Base-by-base conservation (phyloP, 805 yeast genomes). In the Spathaspora sp. region DNA sequence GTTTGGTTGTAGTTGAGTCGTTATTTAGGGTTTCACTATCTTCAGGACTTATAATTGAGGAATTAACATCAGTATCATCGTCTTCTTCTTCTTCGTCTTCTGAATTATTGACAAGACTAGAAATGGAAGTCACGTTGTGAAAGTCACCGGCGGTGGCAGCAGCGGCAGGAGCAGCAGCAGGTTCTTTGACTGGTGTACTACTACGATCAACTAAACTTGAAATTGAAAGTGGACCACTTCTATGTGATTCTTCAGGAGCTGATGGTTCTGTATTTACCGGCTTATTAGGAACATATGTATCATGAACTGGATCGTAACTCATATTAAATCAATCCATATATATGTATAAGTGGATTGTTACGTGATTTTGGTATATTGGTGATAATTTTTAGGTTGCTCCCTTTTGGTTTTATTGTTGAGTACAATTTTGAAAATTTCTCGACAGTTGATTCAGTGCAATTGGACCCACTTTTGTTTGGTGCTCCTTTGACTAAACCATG, bases 241-340 rank as follows among this genome's bases (percentile, higher is more conserved):
- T 3, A 14, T 35, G 40, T 10, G 32, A 31, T 11, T 46, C 52
- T 42, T 11, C 29, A 40, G 17, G 26, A 6, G 44, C 18, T 40
- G 44, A 28, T 42, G 3, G 44, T 18, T 35, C 40, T 35, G 14
- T 29, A 29, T 28, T 32, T n/a, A 18, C 28, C 44, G 18, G 44
- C 18, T 42, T 31, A 32, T 16, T 51, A 46, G 57, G 56, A 16
- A 58, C 55, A 52, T 59, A 67, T 3, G 69, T 72, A 53, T 73
- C 78, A 56, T 73, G 76, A 26, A 73, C 70, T 12, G 78, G 78
- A 54, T 73, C 76, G 70, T 73, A 73, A 57, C 67, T 72, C 78
- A 73, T 73, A 12, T 29, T 29, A 12, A 23, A 23, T 6, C 26
- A 23, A 6, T 23, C 3, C 6, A 23, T 23, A 6, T 23, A 23